Base-by-base conservation (phyloP, 2,329 filamentous ascomycete genomes). In the Albophoma yamanashiensis region DNA sequence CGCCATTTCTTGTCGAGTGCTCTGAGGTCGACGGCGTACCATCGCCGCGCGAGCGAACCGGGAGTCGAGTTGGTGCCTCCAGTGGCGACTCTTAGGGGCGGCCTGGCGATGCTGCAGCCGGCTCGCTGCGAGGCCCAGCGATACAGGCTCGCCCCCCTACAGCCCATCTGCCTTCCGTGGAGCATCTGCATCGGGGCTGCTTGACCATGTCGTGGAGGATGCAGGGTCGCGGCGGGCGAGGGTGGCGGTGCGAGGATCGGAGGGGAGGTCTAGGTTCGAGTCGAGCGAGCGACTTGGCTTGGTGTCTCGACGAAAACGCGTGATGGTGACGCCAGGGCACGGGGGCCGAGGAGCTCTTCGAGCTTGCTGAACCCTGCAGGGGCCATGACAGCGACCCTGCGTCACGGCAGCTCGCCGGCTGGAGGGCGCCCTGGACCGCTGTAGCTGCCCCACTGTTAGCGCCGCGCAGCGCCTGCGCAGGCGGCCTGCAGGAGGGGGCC, bases 1-100 rank as follows among this genome's bases (percentile, higher is more conserved):
- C 78, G 78, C 82, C 82, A 85, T 73, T 83, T 83, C 58, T 70
- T 60, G 59, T 75, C 72, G 25, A 84, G 68, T 5, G 75, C 71
- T 12, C 71, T 72, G 25, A 84, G 72, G 62, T 84, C 73, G 57
- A 84, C 68, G 22, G 77, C 74, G 56, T 78, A 78, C 61, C 66
- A 69, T 64, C 75, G 68, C 63, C 64, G 67, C 43, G 64, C 60
- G 22, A 64, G 56, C n/a, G 59, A 50, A 14, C 14, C 5, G 31
- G 12, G 31, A 20, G 55, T 57, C 57, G 50, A 34, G 42, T 17
- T 31, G 36, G 9, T 52, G 31, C 31, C n/a, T n/a, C n/a, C 4
- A 15, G 50, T 22, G 50, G 31, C 50, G 50, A 55, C 20, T 38
- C 17, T 8, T 22, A 22, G 2, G 20, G 17, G 11, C 6, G n/a